Conservation (phyloP, 345 rosid species). For the Isatis tinctoria region DNA sequence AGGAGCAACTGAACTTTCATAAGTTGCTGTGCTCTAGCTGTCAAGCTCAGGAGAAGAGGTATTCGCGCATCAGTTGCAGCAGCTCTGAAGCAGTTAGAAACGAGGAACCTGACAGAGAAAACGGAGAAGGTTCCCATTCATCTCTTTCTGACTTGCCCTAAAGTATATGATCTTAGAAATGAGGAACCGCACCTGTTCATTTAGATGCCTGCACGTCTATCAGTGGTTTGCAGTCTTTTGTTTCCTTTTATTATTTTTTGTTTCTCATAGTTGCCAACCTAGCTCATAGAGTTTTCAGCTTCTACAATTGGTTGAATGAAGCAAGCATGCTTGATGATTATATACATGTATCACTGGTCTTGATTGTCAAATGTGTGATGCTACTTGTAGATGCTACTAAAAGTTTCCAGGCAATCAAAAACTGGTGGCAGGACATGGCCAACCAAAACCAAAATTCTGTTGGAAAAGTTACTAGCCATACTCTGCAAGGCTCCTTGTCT, state of each 20-base stretch:
- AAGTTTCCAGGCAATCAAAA: slow-evolving; percentile 71
- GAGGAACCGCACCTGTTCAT: background rate
- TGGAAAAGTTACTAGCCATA: slow-evolving; percentile 34
- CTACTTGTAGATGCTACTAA: slow-evolving; percentile 56
- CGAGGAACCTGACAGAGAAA: slow-evolving; percentile 32
- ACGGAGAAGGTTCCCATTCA: slow-evolving; percentile 45
- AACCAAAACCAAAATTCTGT: slow-evolving; percentile 42
- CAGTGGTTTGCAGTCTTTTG: background rate
- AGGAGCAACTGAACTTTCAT: slow-evolving; percentile 87
- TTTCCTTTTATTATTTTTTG: background rate
- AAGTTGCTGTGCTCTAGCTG: slow-evolving; percentile 73
- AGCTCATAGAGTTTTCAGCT: slow-evolving; percentile 1
- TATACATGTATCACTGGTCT: background rate
- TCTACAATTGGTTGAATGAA: background rate
- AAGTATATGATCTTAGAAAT: background rate
- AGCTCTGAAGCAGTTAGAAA: slow-evolving; percentile 26
- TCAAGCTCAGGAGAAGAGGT: slow-evolving; percentile 56
- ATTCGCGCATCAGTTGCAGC: slow-evolving; percentile 30
- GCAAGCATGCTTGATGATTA: background rate
- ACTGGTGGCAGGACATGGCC: slow-evolving; percentile 96
- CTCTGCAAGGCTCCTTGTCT: slow-evolving; percentile 30
- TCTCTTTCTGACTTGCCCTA: background rate
- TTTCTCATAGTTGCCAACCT: background rate
- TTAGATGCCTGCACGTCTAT: background rate
- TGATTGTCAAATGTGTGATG: slow-evolving; percentile 10